Conservation (phyloP, 2,329 filamentous ascomycete genomes). For the Exophiala aquamarina region DNA sequence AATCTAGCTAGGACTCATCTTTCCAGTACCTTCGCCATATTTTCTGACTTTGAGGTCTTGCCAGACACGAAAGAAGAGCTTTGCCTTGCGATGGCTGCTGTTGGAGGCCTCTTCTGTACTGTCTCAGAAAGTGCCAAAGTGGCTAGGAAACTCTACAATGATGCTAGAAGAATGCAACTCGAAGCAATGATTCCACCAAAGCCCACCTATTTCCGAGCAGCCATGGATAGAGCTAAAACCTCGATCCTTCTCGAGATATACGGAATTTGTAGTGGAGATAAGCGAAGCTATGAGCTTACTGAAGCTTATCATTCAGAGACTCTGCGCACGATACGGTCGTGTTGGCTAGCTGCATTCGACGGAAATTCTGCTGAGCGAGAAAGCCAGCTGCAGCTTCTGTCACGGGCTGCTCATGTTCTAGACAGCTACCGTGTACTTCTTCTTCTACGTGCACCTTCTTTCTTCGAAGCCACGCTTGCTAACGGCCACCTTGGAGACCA, state of each 20-base stretch:
- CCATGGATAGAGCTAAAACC: neutral
- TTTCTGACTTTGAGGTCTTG: neutral
- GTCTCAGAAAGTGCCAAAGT: neutral
- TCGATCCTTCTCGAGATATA: neutral
- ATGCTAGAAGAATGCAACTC: neutral
- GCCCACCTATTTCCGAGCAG: neutral
- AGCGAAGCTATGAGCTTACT: neutral
- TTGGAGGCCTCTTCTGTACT: neutral
- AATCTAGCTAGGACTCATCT: neutral
- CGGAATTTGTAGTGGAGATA: neutral
- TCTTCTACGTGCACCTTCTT: neutral
- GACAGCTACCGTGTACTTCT: neutral
- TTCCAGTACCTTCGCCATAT: neutral
- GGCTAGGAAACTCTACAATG: neutral
- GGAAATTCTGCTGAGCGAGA: neutral
- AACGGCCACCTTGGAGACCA: no score
- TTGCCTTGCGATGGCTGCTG: neutral
- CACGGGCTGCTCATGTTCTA: neutral
- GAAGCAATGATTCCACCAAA: neutral
- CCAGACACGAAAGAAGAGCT: neutral
- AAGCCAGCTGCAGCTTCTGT: neutral
- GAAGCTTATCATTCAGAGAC: neutral
- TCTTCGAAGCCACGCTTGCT: neutral
- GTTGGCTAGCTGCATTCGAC: neutral
- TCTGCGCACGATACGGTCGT: neutral